Evolutionary conservation across 768 basidiomycete genomes (phyloP).

Genomic region (Amanita molliuscula): DNA sequence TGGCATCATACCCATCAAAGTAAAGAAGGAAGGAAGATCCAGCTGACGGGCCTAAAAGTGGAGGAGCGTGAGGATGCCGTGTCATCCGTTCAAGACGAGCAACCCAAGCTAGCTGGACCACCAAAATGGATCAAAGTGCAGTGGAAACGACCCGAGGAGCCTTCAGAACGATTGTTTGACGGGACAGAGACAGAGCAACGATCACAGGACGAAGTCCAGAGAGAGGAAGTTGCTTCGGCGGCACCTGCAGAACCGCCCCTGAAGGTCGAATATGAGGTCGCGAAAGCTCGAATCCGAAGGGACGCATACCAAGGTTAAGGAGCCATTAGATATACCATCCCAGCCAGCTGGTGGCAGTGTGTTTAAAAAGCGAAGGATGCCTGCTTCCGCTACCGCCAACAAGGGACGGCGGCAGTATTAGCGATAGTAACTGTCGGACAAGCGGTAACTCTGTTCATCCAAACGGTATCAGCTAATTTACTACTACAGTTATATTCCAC

Average conservation of each 20-base stretch:
- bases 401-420: conserved; percentile 17
- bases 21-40: conserved; percentile 46
- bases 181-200: background rate
- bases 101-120: conserved; percentile 9
- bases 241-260: conserved; percentile 5
- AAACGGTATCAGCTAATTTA: background rate
- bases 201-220: conserved; percentile 5
- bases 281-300: background rate
- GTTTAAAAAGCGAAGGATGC: conserved; percentile 25
- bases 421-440: conserved; percentile 7
- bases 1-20: conserved; percentile 52
- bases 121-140: conserved; percentile 26
- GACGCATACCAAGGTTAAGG: conserved; percentile 6
- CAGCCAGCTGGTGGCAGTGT: conserved; percentile 8
- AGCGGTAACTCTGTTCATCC: background rate
- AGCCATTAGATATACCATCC: conserved; percentile 4
- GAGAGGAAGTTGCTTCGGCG: conserved; percentile 6
- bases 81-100: conserved; percentile 3
- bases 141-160: conserved; percentile 20
- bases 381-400: conserved; percentile 12
- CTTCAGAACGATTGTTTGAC: background rate
- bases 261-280: conserved; percentile 10
- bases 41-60: conserved; percentile 10
- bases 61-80: conserved; percentile 6
- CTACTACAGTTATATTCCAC: background rate